These are phyloP conservation scores for Trifolium dubium DNA, from an alignment of 306 rosid genomes.

Conservation along the genomic window DNA sequence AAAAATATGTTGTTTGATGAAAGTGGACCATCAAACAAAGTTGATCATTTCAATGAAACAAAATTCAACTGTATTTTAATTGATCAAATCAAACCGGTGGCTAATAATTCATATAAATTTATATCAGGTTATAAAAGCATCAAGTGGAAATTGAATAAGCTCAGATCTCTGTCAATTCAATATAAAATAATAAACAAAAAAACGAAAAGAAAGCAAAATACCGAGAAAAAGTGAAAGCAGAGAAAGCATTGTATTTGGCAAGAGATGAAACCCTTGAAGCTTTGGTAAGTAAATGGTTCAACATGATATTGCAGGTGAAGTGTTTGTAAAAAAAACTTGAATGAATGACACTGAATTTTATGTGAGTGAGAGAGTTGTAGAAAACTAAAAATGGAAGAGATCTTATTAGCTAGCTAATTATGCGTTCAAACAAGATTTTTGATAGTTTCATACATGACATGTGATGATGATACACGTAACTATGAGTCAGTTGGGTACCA, in stretches of 20 bases:
- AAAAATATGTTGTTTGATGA: background rate
- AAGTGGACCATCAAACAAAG: slow-evolving; percentile 6
- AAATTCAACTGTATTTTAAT: background rate
- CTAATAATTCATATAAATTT: background rate
- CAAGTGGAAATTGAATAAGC: background rate
- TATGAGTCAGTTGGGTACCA: background rate
- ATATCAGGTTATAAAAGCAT: background rate
- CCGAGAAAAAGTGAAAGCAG: slow-evolving; percentile 53
- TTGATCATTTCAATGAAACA: background rate
- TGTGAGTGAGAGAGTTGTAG: background rate
- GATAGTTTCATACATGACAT: no score
- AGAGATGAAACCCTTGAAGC: slow-evolving; percentile 40
- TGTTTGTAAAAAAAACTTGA: background rate
- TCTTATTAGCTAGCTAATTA: background rate
- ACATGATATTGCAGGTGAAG: slow-evolving; percentile 44
- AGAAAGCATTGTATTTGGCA: slow-evolving; percentile 30
- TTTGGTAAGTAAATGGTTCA: slow-evolving; percentile 46
- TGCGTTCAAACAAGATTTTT: background rate
- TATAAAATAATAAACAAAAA: background rate
- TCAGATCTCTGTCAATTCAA: background rate
- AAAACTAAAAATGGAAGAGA: background rate
- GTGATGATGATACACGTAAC: slow-evolving; percentile 10
- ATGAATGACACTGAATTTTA: background rate
- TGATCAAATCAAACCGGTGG: background rate
- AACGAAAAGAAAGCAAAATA: background rate